Base-by-base conservation (phyloP, 2,329 filamentous ascomycete species). In the Alternaria sp. region DNA sequence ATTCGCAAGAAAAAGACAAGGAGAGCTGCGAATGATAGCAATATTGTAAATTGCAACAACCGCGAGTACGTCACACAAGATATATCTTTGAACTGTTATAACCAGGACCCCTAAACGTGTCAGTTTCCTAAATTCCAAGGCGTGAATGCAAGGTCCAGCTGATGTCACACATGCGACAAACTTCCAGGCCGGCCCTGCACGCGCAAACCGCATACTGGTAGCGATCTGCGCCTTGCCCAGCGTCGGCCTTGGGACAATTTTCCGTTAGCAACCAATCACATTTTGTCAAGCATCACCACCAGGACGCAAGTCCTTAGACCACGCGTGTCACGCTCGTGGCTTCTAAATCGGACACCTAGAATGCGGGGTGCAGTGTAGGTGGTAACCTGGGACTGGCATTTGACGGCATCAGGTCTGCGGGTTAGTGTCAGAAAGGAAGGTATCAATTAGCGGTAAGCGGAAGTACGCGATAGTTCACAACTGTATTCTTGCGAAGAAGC, bases 91-190 rank as follows among this genome's bases (percentile, higher is more conserved):
- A 37, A 54, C 51, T 59, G 56, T 64, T 69, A 71, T 66, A 72
- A 62, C 56, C 29, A 57, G 40, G 52, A 44, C 40, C 49, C 56
- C 55, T 44, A 34, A 40, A 36, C 29, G 42, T 41, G 40, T 59
- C 46, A 50, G 61, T 24, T 51, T 26, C 49, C 56, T 60, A 31
- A 24, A 46, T 45, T 61, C 44, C 54, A 55, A 48, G 57, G 42
- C 52, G 54, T 64, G 61, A 63, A 70, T 67, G 60, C 64, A 66
- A 64, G 61, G 61, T 52, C 55, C 65, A 62, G 54, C 72, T 75
- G 71, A 75, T 75, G 74, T 72, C 69, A 73, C 69, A 69, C 61
- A 70, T 56, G 65, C 61, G 60, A 60, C 56, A 56, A 42, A 33
- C 58, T 41, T 50, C 52, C 48, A 34, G 52, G 62, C 21, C 31